Evolutionary conservation across 2,329 filamentous ascomycete genomes (phyloP), one percentile per base, ranked within the genome.

Genomic region (Penicillium frequentans): DNA sequence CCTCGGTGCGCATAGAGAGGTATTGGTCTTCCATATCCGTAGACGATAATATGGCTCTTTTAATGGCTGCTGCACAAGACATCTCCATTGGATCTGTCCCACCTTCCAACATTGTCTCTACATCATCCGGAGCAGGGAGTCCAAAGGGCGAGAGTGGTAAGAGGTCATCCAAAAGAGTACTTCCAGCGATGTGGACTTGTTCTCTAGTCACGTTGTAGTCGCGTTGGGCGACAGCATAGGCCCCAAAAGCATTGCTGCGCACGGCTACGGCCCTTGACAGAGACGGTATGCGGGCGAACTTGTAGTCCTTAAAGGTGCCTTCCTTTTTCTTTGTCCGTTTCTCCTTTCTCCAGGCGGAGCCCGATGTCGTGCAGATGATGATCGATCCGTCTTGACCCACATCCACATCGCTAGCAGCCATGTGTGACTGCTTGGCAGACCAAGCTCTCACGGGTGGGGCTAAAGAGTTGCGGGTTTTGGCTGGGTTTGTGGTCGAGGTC

Each of bases 341-440:
- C 51, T 95, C 87, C 57, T 93, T 88, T 64, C 88, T 88, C 93
- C 93, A 99, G 0, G 97, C 93, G 48, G 91, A 93, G 2, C 95
- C 95, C 43, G 92, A 93, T 58, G 92, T 84, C 0, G 95, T 99
- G 63, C 91, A 93, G 60, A 99, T 86, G 54, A 99, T 96, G 63
- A 99, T 91, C 0, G 93, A 96, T 2, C 93, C 95, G 72, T 98
- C 90, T 70, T 96, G 92, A 37, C 93, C 91, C 3, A 98, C 88
- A 59, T 87, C 90, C 2, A 96, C 91, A 57, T 96, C 96, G 52
- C 85, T 85, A 29, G 91, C 93, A 3, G 92, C 92, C 86, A 89
- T 88, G 55, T 86, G 84, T 57, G 90, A 89, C 70, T 96, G 97
- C 64, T 89, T 88, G 2, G 93, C 87, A 29, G 89, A 90, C 95